Evolutionary conservation across 2,329 filamentous ascomycete genomes (phyloP).

Genomic region (Gaeumannomyces tritici): DNA sequence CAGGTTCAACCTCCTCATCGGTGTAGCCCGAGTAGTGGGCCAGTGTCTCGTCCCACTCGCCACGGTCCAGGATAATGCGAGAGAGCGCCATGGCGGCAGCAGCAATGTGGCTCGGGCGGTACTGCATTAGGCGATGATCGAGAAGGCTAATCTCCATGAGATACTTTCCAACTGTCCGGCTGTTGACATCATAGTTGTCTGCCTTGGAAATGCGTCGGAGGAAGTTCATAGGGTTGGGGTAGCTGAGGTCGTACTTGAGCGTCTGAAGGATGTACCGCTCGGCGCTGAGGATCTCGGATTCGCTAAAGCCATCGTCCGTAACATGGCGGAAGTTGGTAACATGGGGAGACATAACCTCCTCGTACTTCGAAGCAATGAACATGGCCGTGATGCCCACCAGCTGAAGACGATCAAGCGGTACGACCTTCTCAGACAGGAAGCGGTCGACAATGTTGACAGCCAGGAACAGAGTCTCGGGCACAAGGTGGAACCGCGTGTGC

Average conservation of each 20-base stretch:
- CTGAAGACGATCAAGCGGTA: constrained; percentile 91
- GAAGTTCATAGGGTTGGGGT: constrained; percentile 99
- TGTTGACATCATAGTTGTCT: constrained; percentile 98
- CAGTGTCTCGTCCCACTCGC: constrained; percentile 84
- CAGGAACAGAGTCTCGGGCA: constrained; percentile 93
- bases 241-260: constrained; percentile 94
- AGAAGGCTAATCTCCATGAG: constrained; percentile 93
- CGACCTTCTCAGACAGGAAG: constrained; percentile 90
- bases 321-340: constrained; percentile 96
- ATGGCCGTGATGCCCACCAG: constrained; percentile 96
- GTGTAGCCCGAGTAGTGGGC: constrained; percentile 88
- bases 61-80: constrained; percentile 80
- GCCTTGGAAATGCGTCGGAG: constrained; percentile 97
- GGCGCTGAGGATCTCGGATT: constrained; percentile 92
- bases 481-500: constrained; percentile 88
- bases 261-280: constrained; percentile 88
- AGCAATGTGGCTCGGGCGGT: constrained; percentile 80
- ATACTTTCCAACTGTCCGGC: constrained; percentile 94
- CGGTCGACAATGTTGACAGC: constrained; percentile 98
- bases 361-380: constrained; percentile 99
- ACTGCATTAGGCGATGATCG: constrained; percentile 87
- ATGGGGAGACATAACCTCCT: constrained; percentile 94
- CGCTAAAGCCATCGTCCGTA: constrained; percentile 90
- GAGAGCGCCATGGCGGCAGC: constrained; percentile 93
- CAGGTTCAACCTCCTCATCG: constrained; percentile 85